phyloP scores from a whole-genome alignment of 352 stramenopile species.

The Globisporangium perplexum region DNA sequence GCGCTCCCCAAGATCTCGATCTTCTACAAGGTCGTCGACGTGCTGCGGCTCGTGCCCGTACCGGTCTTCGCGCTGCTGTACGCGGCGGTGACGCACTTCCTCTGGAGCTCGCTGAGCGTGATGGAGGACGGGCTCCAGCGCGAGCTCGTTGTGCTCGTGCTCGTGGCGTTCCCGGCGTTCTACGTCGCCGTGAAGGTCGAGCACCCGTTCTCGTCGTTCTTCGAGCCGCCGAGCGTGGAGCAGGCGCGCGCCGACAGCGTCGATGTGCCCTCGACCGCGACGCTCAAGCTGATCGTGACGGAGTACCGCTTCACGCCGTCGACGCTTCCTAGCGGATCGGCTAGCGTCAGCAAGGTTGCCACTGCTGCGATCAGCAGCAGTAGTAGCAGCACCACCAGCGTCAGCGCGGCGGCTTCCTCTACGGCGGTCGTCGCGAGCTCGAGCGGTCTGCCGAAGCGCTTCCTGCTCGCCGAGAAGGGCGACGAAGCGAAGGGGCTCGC shows the following conservation, averaged over 20 bases:
- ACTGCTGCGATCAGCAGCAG: constrained; percentile 1
- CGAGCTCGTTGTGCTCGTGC: constrained; percentile 49
- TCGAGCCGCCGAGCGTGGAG: constrained; percentile 31
- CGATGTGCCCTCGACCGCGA: constrained; percentile 16
- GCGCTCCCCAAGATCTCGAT: constrained; percentile 11
- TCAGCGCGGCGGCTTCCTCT: background rate
- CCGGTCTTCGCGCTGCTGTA: constrained; percentile 71
- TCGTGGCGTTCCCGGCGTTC: constrained; percentile 56
- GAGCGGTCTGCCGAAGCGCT: constrained; percentile 40
- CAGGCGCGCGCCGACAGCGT: constrained; percentile 6
- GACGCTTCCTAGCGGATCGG: background rate
- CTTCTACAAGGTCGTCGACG: constrained; percentile 33
- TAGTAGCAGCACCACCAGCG: background rate
- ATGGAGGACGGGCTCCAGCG: constrained; percentile 39
- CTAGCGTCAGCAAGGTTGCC: background rate
- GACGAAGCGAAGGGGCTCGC: constrained; percentile 54
- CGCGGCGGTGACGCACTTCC: constrained; percentile 53
- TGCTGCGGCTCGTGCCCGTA: constrained; percentile 46
- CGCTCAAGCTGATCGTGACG: constrained; percentile 68
- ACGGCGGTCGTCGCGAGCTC: constrained; percentile 19
- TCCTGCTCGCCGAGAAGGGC: constrained; percentile 74
- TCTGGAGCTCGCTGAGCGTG: constrained; percentile 35
- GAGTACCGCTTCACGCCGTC: constrained; percentile 59
- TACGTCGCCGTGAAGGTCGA: constrained; percentile 73
- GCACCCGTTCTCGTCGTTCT: constrained; percentile 61